These are phyloP conservation scores for Neoboletus magnificus DNA, from an alignment of 768 basidiomycete species.

Conservation along the genomic window DNA sequence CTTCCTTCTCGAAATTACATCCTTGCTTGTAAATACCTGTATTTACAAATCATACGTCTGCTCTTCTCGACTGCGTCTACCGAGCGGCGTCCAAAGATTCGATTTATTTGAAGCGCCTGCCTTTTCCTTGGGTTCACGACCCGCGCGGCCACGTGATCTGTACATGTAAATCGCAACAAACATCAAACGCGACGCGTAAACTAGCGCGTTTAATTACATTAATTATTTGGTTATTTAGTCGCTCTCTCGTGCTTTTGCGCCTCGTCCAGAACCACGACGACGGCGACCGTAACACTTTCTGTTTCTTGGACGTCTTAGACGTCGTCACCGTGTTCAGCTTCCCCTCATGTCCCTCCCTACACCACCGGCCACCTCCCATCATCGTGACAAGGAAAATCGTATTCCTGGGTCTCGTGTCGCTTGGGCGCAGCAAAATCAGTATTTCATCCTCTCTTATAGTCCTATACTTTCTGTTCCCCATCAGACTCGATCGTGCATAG, in stretches of 20 bases:
- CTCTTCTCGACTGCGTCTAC: too few species aligned
- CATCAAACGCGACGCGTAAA: slow-evolving; percentile 41
- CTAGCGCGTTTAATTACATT: slow-evolving; percentile 35
- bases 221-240: slow-evolving; percentile 30
- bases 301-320: not conserved
- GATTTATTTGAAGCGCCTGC: too few species aligned
- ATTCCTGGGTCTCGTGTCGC: slow-evolving; percentile 40
- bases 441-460: slow-evolving; percentile 38
- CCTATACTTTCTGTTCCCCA: slow-evolving; percentile 22
- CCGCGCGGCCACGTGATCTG: slow-evolving; percentile 12
- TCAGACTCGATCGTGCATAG: slow-evolving; percentile 36
- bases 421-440: slow-evolving; percentile 52
- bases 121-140: too few species aligned
- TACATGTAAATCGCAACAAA: slow-evolving; percentile 25
- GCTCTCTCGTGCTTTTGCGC: not conserved
- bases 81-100: too few species aligned
- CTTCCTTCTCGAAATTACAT: too few species aligned
- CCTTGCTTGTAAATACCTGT: too few species aligned
- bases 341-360: slow-evolving; percentile 49
- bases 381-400: slow-evolving; percentile 52
- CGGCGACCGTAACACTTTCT: slow-evolving; percentile 4
- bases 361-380: slow-evolving; percentile 59
- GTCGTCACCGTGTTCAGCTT: slow-evolving; percentile 12
- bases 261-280: slow-evolving; percentile 19
- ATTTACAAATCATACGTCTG: too few species aligned